Evolutionary conservation across 1,139 yeast genomes (phyloP).

Genomic region (Pichia inconspicua): DNA sequence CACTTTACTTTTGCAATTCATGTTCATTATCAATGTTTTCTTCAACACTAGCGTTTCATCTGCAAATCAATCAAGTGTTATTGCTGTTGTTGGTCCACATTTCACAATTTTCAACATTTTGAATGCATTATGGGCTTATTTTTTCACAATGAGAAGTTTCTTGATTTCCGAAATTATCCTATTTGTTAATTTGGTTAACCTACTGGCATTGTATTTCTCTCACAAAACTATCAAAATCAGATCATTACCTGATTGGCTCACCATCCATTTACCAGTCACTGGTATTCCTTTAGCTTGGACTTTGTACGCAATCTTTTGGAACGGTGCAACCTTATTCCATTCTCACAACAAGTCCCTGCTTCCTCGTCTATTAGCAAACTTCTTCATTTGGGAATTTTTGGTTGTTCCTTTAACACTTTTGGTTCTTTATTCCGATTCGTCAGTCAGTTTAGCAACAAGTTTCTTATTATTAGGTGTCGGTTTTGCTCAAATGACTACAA

Average conservation of each 20-base stretch:
- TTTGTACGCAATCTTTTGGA: conserved; percentile 69
- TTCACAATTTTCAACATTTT: conserved; percentile 54
- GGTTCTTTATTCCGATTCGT: conserved; percentile 61
- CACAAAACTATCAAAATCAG: conserved; percentile 54
- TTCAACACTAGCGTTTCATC: conserved; percentile 30
- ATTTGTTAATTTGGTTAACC: conserved; percentile 48
- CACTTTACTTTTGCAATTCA: conserved; percentile 44
- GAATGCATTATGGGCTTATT: conserved; percentile 56
- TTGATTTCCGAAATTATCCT: conserved; percentile 51
- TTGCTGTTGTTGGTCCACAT: conserved; percentile 46
- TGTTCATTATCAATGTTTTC: conserved; percentile 47
- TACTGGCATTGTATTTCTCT: conserved; percentile 46
- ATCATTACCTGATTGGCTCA: conserved; percentile 44
- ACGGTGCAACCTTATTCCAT: conserved; percentile 66
- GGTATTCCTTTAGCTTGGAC: conserved; percentile 74
- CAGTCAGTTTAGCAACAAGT: conserved; percentile 52
- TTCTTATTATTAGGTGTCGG: conserved; percentile 58
- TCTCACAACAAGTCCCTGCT: conserved; percentile 40
- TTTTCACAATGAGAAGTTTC: conserved; percentile 47
- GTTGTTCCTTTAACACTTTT: conserved; percentile 54
- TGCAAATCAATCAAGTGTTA: conserved; percentile 26
- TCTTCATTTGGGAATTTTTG: conserved; percentile 72
- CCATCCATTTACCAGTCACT: conserved; percentile 55
- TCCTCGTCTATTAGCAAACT: conserved; percentile 64
- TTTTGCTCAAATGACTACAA: conserved; percentile 59